phyloP scores from a whole-genome alignment of 1,284 basidiomycete species.

The Sutorius eximius region DNA sequence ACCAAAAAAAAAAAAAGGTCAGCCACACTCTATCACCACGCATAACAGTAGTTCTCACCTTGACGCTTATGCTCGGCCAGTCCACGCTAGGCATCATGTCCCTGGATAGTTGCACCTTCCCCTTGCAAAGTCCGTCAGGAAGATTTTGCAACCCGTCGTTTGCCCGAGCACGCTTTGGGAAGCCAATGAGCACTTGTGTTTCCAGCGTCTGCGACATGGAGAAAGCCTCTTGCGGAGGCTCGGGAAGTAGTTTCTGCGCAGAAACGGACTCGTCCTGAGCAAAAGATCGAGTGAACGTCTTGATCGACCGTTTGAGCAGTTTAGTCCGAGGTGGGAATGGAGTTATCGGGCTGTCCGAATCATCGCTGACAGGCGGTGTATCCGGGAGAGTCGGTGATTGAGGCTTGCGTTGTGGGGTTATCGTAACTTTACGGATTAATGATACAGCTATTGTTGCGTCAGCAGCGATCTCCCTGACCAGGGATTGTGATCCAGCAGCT shows the following conservation, averaged over 20 bases:
- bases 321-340: slow-evolving; percentile 27
- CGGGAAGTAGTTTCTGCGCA: slow-evolving; percentile 46
- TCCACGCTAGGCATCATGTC: slow-evolving; percentile 64
- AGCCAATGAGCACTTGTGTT: slow-evolving; percentile 59
- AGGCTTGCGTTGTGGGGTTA: slow-evolving; percentile 40
- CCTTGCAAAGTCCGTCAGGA: slow-evolving; percentile 67
- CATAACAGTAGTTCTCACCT: slow-evolving; percentile 44
- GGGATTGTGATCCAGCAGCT: slow-evolving; percentile 48
- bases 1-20: slow-evolving; percentile 8
- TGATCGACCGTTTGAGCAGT: slow-evolving; percentile 50
- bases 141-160: slow-evolving; percentile 41
- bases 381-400: slow-evolving; percentile 45
- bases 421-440: slow-evolving; percentile 55
- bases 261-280: slow-evolving; percentile 20
- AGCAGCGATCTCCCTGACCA: slow-evolving; percentile 62
- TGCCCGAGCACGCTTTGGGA: slow-evolving; percentile 63
- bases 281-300: slow-evolving; percentile 27
- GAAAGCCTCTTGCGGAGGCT: slow-evolving; percentile 44
- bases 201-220: slow-evolving; percentile 51
- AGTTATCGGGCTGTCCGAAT: slow-evolving; percentile 38
- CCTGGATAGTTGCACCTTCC: slow-evolving; percentile 51
- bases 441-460: slow-evolving; percentile 68
- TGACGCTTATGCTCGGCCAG: slow-evolving; percentile 64
- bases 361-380: slow-evolving; percentile 51
- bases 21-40: slow-evolving; percentile 6